Percentiles rank a stretch among this genome's conserved stretches.
phyloP scores from a whole-genome alignment of 139 green algal species.

The Chlorella sp. region DNA sequence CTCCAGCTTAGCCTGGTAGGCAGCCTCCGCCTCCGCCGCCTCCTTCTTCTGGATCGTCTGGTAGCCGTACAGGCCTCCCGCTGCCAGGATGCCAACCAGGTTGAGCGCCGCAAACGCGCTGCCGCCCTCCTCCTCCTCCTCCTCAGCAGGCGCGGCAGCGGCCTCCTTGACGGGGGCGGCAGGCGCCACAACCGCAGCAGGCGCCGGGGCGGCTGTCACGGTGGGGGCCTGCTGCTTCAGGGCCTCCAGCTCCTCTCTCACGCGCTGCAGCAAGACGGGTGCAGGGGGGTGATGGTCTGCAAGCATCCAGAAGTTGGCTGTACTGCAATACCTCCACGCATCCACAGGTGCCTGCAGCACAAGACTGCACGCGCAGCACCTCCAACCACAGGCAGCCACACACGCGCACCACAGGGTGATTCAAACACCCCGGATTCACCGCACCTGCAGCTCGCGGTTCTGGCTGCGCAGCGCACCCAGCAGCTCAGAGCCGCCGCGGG shows the following conservation, averaged over 20 bases:
- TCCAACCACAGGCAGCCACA: no score
- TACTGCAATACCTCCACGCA: no score
- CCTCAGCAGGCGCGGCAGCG: not conserved
- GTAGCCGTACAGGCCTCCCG: slow-evolving; percentile 34
- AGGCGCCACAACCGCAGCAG: not conserved
- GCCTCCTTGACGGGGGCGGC: not conserved
- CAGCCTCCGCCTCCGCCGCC: slow-evolving; percentile 19
- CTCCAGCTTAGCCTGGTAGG: slow-evolving; percentile 18
- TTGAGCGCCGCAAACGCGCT: slow-evolving; percentile 35
- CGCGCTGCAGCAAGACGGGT: not conserved
- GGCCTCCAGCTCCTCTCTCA: slow-evolving; percentile 17
- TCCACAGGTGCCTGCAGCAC: no score
- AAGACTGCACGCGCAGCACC: no score
- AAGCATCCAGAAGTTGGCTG: no score
- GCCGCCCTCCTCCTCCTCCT: slow-evolving; percentile 13
- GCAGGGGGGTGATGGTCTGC: no score
- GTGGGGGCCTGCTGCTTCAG: not conserved
- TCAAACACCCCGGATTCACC: no score
- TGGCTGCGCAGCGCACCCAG: slow-evolving; percentile 12
- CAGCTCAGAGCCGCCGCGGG: slow-evolving; percentile 11
- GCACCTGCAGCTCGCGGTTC: slow-evolving; percentile 5
- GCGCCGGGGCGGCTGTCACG: not conserved
- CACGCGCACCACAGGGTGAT: no score
- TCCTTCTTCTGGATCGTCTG: slow-evolving; percentile 42
- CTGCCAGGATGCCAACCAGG: slow-evolving; percentile 47